Conservation (phyloP, 441 rosid species). For the Flueggea neowawraea region DNA sequence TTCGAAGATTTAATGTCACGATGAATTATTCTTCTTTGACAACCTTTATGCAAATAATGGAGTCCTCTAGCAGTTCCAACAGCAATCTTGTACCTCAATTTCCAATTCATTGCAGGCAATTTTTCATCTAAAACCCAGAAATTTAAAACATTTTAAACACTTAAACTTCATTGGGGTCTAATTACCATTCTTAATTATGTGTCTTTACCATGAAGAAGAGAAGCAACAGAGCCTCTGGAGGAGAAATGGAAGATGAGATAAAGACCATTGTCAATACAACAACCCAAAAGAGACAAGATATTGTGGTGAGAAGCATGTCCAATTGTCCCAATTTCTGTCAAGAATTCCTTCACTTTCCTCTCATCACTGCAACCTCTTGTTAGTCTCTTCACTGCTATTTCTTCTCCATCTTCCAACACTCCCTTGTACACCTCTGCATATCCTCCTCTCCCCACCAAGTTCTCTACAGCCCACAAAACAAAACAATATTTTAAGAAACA, state of each 20-base stretch:
- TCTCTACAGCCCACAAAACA: slow-evolving; percentile 41
- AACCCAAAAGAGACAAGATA: slow-evolving; percentile 75
- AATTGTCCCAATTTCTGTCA: slow-evolving; percentile 93
- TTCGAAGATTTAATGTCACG: slow-evolving; percentile 93
- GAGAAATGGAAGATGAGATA: slow-evolving; percentile 84
- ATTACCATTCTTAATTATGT: not conserved
- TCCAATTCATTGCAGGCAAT: slow-evolving; percentile 62
- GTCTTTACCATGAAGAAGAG: slow-evolving; percentile 79
- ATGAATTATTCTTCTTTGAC: slow-evolving; percentile 91
- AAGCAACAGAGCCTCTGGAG: slow-evolving; percentile 86
- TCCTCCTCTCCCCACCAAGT: slow-evolving; percentile 91
- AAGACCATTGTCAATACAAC: slow-evolving; percentile 90
- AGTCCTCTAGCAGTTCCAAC: slow-evolving; percentile 86
- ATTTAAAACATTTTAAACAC: not conserved
- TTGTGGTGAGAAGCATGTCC: slow-evolving; percentile 91
- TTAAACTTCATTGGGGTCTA: not conserved
- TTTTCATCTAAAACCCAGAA: slow-evolving; percentile 41
- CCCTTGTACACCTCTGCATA: slow-evolving; percentile 95
- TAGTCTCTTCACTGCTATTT: slow-evolving; percentile 85
- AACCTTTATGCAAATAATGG: slow-evolving; percentile 84
- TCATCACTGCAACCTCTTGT: slow-evolving; percentile 71
- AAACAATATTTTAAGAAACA: not conserved
- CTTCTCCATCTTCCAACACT: slow-evolving; percentile 41
- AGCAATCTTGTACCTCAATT: slow-evolving; percentile 69
- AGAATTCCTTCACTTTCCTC: slow-evolving; percentile 87